Conservation (phyloP, 2,329 filamentous ascomycete species). For the Cytospora leucostoma region DNA sequence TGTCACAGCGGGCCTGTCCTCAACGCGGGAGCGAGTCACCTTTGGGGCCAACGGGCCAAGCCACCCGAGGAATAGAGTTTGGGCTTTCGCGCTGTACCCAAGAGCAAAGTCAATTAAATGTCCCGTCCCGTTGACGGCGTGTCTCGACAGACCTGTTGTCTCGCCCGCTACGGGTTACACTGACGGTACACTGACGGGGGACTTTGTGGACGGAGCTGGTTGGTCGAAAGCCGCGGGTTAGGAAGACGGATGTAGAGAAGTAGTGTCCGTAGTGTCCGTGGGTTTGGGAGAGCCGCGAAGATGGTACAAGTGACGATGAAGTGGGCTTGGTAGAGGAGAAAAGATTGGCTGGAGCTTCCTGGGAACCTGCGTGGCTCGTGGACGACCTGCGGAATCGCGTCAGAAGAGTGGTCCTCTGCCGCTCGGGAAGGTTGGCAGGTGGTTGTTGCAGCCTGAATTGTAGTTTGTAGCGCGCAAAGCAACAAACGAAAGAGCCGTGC, state of each 20-base stretch:
- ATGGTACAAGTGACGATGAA: conserved; percentile 13
- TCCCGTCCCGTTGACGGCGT: conserved; percentile 22
- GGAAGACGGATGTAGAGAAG: conserved; percentile 10
- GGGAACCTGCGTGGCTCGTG: conserved; percentile 32
- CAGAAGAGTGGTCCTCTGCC: conserved; percentile 36
- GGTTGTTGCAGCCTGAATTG: conserved; percentile 7
- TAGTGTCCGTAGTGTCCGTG: conserved; percentile 11
- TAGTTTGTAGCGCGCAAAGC: conserved; percentile 22
- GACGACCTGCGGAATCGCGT: conserved; percentile 42
- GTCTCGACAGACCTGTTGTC: conserved; percentile 25
- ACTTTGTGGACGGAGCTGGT: conserved; percentile 17
- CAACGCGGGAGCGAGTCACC: conserved; percentile 19
- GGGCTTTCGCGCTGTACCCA: conserved; percentile 13
- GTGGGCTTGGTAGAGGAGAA: conserved; percentile 24
- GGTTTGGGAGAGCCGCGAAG: conserved; percentile 12
- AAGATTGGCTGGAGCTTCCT: conserved; percentile 34
- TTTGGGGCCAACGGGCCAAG: conserved; percentile 16
- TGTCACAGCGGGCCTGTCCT: conserved; percentile 26
- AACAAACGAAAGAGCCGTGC: conserved; percentile 9
- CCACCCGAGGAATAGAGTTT: conserved; percentile 18
- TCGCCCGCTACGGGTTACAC: conserved; percentile 26
- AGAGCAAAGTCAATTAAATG: conserved; percentile 20
- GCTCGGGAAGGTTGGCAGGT: conserved; percentile 17
- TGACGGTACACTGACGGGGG: no score
- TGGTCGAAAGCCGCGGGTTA: conserved; percentile 20